Evolutionary conservation across 192 early-diverging fungal species (phyloP).

Genomic region (Geranomyces michiganensis): DNA sequence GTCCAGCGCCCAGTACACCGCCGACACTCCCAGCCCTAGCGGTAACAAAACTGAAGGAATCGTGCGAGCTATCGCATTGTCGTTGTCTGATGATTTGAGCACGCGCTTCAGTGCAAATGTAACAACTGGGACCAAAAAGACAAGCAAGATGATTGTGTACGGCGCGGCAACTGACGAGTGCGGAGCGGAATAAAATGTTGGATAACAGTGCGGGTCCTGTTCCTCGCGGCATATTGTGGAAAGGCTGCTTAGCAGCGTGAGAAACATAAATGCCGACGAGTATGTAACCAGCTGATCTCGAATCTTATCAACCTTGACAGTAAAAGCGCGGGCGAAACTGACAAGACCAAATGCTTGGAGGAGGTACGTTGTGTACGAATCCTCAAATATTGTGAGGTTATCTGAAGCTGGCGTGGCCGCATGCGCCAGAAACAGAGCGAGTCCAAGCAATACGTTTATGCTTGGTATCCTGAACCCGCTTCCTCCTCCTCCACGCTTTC

Average conservation of each 20-base stretch:
- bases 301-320: conserved; percentile 26
- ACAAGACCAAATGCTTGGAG: conserved; percentile 66
- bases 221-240: conserved; percentile 88
- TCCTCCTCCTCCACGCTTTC: background rate
- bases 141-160: conserved; percentile 48
- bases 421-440: conserved; percentile 55
- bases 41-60: conserved; percentile 27
- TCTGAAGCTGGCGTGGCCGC: conserved; percentile 78
- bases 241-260: conserved; percentile 62
- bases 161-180: conserved; percentile 56
- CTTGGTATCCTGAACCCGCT: background rate
- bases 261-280: conserved; percentile 42
- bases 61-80: conserved; percentile 42
- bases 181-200: conserved; percentile 78
- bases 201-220: conserved; percentile 74
- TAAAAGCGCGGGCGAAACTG: conserved; percentile 38
- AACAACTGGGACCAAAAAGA: conserved; percentile 43
- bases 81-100: conserved; percentile 54
- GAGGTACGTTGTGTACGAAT: conserved; percentile 69
- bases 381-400: conserved; percentile 89
- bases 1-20: conserved; percentile 52
- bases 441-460: conserved; percentile 19
- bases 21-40: conserved; percentile 25
- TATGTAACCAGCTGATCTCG: conserved; percentile 27
- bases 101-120: conserved; percentile 42